These are phyloP conservation scores for Bodo saltans DNA, from an alignment of 78 protist species.

Conservation along the genomic window DNA sequence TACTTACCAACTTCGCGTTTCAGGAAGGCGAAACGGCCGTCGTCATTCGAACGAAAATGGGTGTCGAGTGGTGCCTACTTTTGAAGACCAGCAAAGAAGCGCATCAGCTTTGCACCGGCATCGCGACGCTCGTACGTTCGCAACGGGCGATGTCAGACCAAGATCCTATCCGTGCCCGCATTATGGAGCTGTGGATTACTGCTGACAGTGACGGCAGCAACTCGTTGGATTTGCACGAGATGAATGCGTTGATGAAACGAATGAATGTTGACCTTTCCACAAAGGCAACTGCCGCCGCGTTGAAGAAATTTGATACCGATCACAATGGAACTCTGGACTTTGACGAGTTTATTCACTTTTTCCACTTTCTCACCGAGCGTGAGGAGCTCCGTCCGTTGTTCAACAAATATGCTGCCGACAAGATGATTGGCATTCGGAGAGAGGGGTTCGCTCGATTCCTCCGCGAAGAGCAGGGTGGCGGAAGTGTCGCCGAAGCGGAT, in stretches of 20 bases:
- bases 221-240: too few relatives aligned
- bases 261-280: neutral
- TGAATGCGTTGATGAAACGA: neutral
- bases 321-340: neutral
- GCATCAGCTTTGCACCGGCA: too few relatives aligned
- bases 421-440: neutral
- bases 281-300: neutral
- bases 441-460: neutral
- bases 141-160: too few relatives aligned
- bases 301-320: slow-evolving; percentile 1
- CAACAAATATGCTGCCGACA: neutral
- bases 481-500: neutral
- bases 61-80: too few relatives aligned
- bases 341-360: neutral
- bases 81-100: too few relatives aligned
- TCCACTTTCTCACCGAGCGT: neutral
- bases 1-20: too few relatives aligned
- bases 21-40: too few relatives aligned
- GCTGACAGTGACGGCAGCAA: too few relatives aligned
- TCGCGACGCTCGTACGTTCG: too few relatives aligned
- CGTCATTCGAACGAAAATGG: too few relatives aligned
- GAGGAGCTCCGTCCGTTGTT: neutral
- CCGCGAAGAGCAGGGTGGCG: neutral
- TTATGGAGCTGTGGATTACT: too few relatives aligned
- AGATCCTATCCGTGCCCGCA: too few relatives aligned